Base-by-base conservation (phyloP, 2,329 filamentous ascomycete genomes). In the Ceratocystis eucalypticola region DNA sequence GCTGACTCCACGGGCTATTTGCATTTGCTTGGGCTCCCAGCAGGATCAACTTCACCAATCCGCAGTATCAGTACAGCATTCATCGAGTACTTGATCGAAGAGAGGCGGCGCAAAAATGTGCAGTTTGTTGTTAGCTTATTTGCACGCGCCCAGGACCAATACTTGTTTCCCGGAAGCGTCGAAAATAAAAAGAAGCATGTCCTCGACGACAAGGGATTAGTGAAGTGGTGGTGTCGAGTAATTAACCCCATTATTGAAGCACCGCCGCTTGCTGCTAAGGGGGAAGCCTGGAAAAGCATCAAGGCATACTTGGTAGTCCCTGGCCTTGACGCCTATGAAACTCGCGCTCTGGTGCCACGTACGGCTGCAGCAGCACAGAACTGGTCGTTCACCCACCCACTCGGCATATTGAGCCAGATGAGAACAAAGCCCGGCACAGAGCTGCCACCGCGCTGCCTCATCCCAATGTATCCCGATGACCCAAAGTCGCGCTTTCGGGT, bases 201-300 rank as follows among this genome's bases (percentile, higher is more conserved):
- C 0, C 79, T 97, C 7, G 91, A 96, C 71, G 94, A 99, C 72
- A 82, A 91, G 41, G 90, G 89, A 0, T 78, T 99, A 64, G 89
- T 99, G 22, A 90, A 87, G 72, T 99, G 94, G 94, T 99, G 94
- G 94, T 96, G 91, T 73, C 87, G 84, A 17, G 89, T 93, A 10
- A 77, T 96, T 12, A 88, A 96, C 72, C 88, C 89, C 0, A 79
- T 96, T 2, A 75, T 96, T 10, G 77, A 79, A 63, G 69, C 76
- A 15, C 75, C 82, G 33, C 78, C 77, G 3, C 59, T 59, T 55
- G 3, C 71, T 72, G 25, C 25, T n/a, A 69, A 70, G 25, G 48
- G 55, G 48, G 67, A 69, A 1, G 63, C 72, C 0, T 82, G 80
- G 78, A 75, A 75, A 59, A 72, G 71, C 7, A 79, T 84, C n/a